Conservation (phyloP, 805 yeast genomes). For the Pachysolen tannophilus region DNA sequence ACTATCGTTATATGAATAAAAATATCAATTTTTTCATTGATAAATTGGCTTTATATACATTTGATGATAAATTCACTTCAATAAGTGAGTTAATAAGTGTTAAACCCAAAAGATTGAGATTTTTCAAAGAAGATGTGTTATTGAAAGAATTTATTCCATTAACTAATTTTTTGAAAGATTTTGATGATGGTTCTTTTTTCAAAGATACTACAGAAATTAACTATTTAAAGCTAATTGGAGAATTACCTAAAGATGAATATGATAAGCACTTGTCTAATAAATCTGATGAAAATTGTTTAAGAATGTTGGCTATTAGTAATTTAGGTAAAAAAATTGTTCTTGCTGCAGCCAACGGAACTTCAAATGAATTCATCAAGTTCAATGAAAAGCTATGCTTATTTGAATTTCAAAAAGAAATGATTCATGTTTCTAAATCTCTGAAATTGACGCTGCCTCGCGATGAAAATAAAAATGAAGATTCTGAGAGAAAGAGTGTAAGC, state of each 20-base stretch:
- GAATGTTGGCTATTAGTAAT: slow-evolving; percentile 26
- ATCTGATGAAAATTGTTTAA: slow-evolving; percentile 21
- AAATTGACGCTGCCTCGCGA: no score
- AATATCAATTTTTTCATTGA: slow-evolving; percentile 9
- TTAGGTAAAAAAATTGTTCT: slow-evolving; percentile 21
- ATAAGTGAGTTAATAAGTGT: slow-evolving; percentile 8
- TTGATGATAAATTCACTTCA: slow-evolving; percentile 5
- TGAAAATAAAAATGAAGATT: slow-evolving; percentile 1
- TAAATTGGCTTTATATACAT: no score
- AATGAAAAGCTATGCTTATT: slow-evolving; percentile 12
- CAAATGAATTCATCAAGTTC: slow-evolving; percentile 19
- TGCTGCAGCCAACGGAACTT: slow-evolving; percentile 12
- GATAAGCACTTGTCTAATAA: slow-evolving; percentile 19
- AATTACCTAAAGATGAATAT: slow-evolving; percentile 14
- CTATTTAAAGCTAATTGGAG: slow-evolving; percentile 25
- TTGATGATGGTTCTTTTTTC: slow-evolving; percentile 47
- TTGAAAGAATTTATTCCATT: slow-evolving; percentile 54
- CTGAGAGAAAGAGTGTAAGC: not conserved
- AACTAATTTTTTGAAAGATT: slow-evolving; percentile 48
- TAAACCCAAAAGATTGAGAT: slow-evolving; percentile 41
- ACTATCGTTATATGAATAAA: slow-evolving; percentile 10
- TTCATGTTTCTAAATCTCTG: slow-evolving; percentile 29
- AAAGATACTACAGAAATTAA: slow-evolving; percentile 19
- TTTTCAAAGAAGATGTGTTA: slow-evolving; percentile 57
- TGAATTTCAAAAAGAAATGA: slow-evolving; percentile 15